phyloP scores from a whole-genome alignment of 345 rosid species.

The Populus pruinosa region DNA sequence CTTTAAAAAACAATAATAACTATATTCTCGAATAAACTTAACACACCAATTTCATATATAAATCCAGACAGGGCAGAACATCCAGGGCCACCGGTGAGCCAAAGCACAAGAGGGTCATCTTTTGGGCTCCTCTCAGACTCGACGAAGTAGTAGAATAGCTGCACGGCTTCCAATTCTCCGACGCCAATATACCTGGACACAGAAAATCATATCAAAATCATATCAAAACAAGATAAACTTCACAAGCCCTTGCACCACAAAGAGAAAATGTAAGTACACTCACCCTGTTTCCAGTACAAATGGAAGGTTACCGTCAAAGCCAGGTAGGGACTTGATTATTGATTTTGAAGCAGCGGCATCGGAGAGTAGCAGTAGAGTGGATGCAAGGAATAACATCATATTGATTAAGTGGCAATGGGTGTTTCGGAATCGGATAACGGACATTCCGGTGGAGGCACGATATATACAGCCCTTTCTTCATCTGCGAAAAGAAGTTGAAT shows the following conservation, averaged over 20 bases:
- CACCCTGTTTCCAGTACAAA: conserved; percentile 20
- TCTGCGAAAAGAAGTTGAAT: too few relatives aligned
- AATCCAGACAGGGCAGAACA: conserved; percentile 36
- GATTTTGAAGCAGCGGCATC: neutral
- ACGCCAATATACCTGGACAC: conserved; percentile 28
- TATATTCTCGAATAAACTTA: too few relatives aligned
- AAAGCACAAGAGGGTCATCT: conserved; percentile 36
- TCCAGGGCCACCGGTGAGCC: conserved; percentile 44
- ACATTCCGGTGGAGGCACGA: neutral
- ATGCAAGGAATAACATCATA: neutral
- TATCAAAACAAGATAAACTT: neutral
- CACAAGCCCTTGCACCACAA: neutral
- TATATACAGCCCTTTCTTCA: too few relatives aligned
- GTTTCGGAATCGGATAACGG: neutral
- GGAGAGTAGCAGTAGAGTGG: neutral
- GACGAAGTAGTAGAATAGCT: conserved; percentile 33
- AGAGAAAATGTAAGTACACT: neutral
- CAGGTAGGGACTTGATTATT: conserved; percentile 15
- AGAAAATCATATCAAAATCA: neutral
- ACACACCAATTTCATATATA: conserved; percentile 29
- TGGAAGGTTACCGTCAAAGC: conserved; percentile 17
- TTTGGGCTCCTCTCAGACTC: conserved; percentile 30
- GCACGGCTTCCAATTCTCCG: conserved; percentile 16
- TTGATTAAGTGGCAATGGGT: neutral
- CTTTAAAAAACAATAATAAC: too few relatives aligned